Base-by-base conservation (phyloP, 1,284 basidiomycete species). In the Agaricales sp. region DNA sequence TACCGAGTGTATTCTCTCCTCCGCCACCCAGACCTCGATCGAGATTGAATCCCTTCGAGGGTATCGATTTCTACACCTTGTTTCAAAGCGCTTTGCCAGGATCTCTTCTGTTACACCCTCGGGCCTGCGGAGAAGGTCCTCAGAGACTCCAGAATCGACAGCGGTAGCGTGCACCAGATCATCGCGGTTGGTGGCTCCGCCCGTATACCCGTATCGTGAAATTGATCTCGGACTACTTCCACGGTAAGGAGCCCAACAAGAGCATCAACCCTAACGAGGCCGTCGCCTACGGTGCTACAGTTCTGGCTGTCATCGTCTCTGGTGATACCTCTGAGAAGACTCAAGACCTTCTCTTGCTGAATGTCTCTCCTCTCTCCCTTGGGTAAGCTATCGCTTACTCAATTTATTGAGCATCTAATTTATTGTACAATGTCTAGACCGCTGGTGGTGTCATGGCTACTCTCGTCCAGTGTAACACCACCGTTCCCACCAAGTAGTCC, bases 231-330 rank as follows among this genome's bases (percentile, higher is more conserved):
- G 94, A 98, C 75, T 95, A 92, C 81, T 99, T 98, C 83, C 92
- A 92, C 67, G 93, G 94, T 67, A 92, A 92, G 76, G 89, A 93
- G 75, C 90, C 87, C 63, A 91, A 90, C 79, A 90, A 90, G 77
- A 87, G 80, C 67, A 99, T 99, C 80, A 99, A 99, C 85, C 96
- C 96, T 55, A 95, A 99, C 62, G 96, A 99, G 75, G 96, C 96
- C 54, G 95, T 99, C 57, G 95, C 96, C 37, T 97, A 97, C 71
- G 96, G 96, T 78, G 96, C 95, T 58, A 94, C 96, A 56, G 95
- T 99, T 61, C 96, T 98, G 75, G 95, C 93, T 53, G 95, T 92
- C 63, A 96, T 99, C 61, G 86, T 99, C 53, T 90, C 93, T 25
- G 96, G 96, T 65, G 92, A 97, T 69, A 96, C 92, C 30, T 96